phyloP scores from a whole-genome alignment of 2,329 filamentous ascomycete genomes.

The Epichloe gansuensis region DNA sequence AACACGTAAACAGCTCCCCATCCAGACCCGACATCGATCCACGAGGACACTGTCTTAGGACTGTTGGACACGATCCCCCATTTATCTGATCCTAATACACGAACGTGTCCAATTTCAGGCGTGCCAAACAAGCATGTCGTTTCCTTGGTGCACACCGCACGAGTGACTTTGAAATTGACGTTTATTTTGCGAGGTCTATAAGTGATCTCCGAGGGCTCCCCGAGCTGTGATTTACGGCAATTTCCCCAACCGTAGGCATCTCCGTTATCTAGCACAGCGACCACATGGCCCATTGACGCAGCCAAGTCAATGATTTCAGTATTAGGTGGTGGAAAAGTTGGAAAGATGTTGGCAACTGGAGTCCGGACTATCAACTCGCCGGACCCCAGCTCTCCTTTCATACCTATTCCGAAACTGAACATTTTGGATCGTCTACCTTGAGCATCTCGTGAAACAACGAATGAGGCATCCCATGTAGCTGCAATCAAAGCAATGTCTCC shows the following conservation, averaged over 20 bases:
- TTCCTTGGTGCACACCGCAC: slow-evolving; percentile 69
- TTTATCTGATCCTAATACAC: slow-evolving; percentile 63
- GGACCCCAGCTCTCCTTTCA: slow-evolving; percentile 60
- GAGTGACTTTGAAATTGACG: slow-evolving; percentile 46
- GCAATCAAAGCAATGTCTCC: slow-evolving; percentile 34
- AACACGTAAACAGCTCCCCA: slow-evolving; percentile 76
- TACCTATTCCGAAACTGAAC: slow-evolving; percentile 52
- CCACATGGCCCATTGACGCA: slow-evolving; percentile 65
- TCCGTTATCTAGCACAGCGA: slow-evolving; percentile 61
- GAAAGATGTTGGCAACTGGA: slow-evolving; percentile 34
- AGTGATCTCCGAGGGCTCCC: slow-evolving; percentile 39
- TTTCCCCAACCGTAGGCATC: slow-evolving; percentile 81
- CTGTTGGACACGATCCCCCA: slow-evolving; percentile 49
- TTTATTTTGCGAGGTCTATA: slow-evolving; percentile 49
- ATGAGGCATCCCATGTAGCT: slow-evolving; percentile 68
- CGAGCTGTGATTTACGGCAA: slow-evolving; percentile 74
- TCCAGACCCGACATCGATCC: slow-evolving; percentile 59
- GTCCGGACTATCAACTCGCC: slow-evolving; percentile 39
- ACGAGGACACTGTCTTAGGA: slow-evolving; percentile 39
- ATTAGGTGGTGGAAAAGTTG: slow-evolving; percentile 49
- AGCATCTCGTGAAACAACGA: slow-evolving; percentile 41
- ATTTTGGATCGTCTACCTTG: slow-evolving; percentile 33
- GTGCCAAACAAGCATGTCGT: slow-evolving; percentile 63
- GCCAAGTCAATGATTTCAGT: slow-evolving; percentile 50
- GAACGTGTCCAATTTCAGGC: slow-evolving; percentile 42